Evolutionary conservation across 1,284 basidiomycete species (phyloP).

Genomic region (Malassezia sp.): DNA sequence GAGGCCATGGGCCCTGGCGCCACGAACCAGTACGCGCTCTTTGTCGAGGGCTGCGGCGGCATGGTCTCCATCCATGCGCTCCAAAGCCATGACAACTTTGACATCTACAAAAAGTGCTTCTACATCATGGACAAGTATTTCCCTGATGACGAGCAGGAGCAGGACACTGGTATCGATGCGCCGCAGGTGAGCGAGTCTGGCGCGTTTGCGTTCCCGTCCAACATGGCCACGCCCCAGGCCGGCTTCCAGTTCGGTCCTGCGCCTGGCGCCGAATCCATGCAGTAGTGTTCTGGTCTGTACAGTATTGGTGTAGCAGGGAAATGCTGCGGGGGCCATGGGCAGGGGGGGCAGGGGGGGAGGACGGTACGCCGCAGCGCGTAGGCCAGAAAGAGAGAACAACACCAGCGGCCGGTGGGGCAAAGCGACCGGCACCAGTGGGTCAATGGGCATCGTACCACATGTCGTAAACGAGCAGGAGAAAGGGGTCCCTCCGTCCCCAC

Average conservation of each 20-base stretch:
- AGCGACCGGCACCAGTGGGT: too few species aligned
- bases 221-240: constrained; percentile 43
- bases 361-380: too few species aligned
- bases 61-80: constrained; percentile 95
- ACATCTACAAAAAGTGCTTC: constrained; percentile 99
- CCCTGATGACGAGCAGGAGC: constrained; percentile 51
- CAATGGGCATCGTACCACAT: too few species aligned
- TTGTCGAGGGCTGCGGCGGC: constrained; percentile 87
- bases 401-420: too few species aligned
- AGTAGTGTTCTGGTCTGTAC: constrained; percentile 17
- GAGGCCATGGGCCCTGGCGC: constrained; percentile 68
- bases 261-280: constrained; percentile 25
- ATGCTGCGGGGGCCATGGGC: too few species aligned
- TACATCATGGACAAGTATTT: constrained; percentile 58
- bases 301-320: constrained; percentile 10
- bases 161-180: constrained; percentile 59
- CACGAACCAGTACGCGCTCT: constrained; percentile 84
- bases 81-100: constrained; percentile 97
- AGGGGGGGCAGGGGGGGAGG: too few species aligned
- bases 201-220: constrained; percentile 60
- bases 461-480: too few species aligned
- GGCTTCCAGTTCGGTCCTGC: constrained; percentile 40
- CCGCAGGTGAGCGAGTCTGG: constrained; percentile 76
- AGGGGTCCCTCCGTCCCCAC: too few species aligned
- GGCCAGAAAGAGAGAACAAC: too few species aligned